These are phyloP conservation scores for Powellomyces hirtus DNA, from an alignment of 192 early-diverging fungal genomes.

Conservation along the genomic window DNA sequence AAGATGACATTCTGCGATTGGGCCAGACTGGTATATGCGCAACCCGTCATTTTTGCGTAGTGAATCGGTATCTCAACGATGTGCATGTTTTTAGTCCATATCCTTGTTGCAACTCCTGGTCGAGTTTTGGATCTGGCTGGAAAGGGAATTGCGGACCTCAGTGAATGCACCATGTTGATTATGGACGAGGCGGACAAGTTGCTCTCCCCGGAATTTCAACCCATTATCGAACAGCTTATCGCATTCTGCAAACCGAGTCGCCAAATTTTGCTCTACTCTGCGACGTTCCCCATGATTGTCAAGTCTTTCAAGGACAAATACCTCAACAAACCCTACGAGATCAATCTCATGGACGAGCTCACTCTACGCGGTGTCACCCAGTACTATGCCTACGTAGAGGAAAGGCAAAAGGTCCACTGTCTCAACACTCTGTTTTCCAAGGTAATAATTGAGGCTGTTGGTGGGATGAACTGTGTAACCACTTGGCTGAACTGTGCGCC, in stretches of 20 bases:
- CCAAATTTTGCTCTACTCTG: slow-evolving; percentile 95
- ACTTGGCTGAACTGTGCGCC: neutral
- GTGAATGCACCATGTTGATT: slow-evolving; percentile 85
- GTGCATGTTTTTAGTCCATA: slow-evolving; percentile 66
- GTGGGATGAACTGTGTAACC: no score
- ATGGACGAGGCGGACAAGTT: slow-evolving; percentile 99
- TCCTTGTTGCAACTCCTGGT: slow-evolving; percentile 96
- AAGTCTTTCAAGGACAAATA: slow-evolving; percentile 98
- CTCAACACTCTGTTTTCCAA: slow-evolving; percentile 88
- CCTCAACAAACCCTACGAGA: slow-evolving; percentile 94
- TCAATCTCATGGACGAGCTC: slow-evolving; percentile 99
- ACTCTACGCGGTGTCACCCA: slow-evolving; percentile 97
- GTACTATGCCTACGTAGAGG: slow-evolving; percentile 99
- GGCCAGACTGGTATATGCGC: slow-evolving; percentile 64
- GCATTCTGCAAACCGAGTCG: slow-evolving; percentile 82
- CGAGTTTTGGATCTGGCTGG: slow-evolving; percentile 95
- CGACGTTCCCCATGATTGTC: slow-evolving; percentile 97
- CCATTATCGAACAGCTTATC: slow-evolving; percentile 96
- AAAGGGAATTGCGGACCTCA: slow-evolving; percentile 90
- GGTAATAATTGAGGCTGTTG: no score
- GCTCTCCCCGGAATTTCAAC: slow-evolving; percentile 96
- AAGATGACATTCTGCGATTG: slow-evolving; percentile 97
- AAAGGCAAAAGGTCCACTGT: slow-evolving; percentile 97
- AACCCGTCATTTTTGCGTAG: no score
- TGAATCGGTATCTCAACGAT: neutral